A percentile compares a stretch with the other conserved stretches of the same genome.
phyloP scores from a whole-genome alignment of 177 flowering plant species.

The Vitis hybrid region DNA sequence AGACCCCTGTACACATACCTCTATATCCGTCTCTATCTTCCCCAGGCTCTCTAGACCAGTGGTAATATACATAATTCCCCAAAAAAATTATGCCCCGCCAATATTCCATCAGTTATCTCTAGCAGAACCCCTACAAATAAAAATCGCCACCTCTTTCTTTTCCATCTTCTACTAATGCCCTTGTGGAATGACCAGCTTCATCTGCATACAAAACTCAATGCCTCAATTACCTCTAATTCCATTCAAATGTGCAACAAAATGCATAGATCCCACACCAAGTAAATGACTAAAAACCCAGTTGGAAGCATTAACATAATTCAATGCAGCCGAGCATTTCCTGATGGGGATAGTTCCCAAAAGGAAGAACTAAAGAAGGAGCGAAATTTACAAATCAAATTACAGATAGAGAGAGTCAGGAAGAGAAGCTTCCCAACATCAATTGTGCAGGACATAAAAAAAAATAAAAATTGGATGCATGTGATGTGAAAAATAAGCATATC shows the following conservation, averaged over 20 bases:
- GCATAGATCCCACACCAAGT: background rate
- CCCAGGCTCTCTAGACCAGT: slow-evolving; percentile 29
- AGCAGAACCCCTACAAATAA: slow-evolving; percentile 19
- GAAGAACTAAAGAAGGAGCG: too few relatives aligned
- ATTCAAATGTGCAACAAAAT: background rate
- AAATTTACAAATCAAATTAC: too few relatives aligned
- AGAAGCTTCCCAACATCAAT: too few relatives aligned
- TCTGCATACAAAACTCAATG: slow-evolving; percentile 24
- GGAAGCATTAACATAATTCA: too few relatives aligned
- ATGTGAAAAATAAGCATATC: too few relatives aligned
- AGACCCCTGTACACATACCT: slow-evolving; percentile 56
- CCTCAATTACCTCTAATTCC: background rate
- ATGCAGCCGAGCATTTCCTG: too few relatives aligned
- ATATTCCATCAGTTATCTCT: slow-evolving; percentile 7
- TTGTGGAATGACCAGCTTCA: slow-evolving; percentile 29
- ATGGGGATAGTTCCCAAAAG: too few relatives aligned
- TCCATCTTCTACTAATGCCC: slow-evolving; percentile 16
- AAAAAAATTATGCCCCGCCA: slow-evolving; percentile 10
- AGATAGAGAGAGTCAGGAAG: background rate
- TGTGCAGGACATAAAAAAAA: too few relatives aligned
- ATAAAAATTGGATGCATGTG: too few relatives aligned
- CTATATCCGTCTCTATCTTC: slow-evolving; percentile 43
- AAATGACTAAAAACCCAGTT: background rate
- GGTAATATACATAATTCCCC: slow-evolving; percentile 43
- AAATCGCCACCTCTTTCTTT: slow-evolving; percentile 4